phyloP scores from a whole-genome alignment of 352 stramenopile genomes.

The Pythium phragmiticola region DNA sequence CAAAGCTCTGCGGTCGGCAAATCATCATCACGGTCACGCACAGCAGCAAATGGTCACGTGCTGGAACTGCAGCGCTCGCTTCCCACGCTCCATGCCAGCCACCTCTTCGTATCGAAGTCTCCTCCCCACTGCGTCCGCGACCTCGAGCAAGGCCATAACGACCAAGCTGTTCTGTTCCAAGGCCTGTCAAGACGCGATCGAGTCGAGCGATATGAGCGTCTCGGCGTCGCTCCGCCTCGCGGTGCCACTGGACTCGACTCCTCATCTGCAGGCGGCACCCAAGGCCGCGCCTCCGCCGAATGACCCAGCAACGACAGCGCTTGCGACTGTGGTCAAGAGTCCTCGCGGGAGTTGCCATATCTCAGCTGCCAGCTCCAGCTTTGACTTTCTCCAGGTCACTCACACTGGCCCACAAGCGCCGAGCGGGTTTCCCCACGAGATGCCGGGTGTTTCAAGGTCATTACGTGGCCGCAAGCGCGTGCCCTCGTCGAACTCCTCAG shows the following conservation, averaged over 20 bases:
- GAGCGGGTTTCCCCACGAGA: not conserved
- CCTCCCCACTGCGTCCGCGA: not conserved
- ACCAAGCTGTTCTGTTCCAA: slow-evolving; percentile 21
- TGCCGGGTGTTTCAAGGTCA: not conserved
- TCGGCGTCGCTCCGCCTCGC: slow-evolving; percentile 22
- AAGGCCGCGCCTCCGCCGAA: slow-evolving; percentile 2
- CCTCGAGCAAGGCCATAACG: not conserved
- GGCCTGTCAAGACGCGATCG: slow-evolving; percentile 21
- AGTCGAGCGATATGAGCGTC: slow-evolving; percentile 25
- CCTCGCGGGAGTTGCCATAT: slow-evolving; percentile 3
- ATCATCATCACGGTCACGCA: slow-evolving; percentile 14
- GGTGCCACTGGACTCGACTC: not conserved
- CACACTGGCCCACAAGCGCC: slow-evolving; percentile 1
- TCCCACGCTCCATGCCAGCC: slow-evolving; percentile 29
- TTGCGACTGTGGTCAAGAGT: slow-evolving; percentile 13
- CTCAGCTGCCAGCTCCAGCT: not conserved
- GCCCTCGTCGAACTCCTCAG: not conserved
- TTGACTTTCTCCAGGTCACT: slow-evolving; percentile 23
- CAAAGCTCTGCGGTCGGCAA: slow-evolving; percentile 26
- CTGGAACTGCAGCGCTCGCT: slow-evolving; percentile 64
- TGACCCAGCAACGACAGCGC: not conserved
- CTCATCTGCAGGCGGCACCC: not conserved
- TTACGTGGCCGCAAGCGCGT: slow-evolving; percentile 10
- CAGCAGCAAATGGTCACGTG: slow-evolving; percentile 49
- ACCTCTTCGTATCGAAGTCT: not conserved